Percentiles rank a stretch among this genome's conserved stretches.
phyloP scores from a whole-genome alignment of 2,329 filamentous ascomycete species.

The Penicillium vulpinum region DNA sequence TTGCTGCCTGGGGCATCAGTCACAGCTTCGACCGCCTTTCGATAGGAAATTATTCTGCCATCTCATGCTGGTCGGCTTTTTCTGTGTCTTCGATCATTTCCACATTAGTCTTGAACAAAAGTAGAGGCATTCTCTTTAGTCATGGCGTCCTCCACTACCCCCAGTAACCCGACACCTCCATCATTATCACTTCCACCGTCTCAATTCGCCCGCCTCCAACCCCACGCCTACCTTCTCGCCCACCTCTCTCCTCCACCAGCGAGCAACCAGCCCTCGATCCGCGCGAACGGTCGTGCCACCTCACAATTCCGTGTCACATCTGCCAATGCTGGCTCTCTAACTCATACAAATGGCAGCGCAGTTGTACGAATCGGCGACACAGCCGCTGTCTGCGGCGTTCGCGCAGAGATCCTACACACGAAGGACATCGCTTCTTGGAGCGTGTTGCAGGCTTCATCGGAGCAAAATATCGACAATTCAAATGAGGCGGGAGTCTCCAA shows the following conservation, averaged over 20 bases:
- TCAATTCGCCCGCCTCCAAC: slow-evolving; percentile 81
- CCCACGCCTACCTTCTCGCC: slow-evolving; percentile 83
- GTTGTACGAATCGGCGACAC: slow-evolving; percentile 88
- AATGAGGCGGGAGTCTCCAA: slow-evolving; percentile 37
- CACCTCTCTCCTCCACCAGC: slow-evolving; percentile 67
- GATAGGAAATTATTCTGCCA: slow-evolving; percentile 29
- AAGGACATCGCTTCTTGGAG: slow-evolving; percentile 65
- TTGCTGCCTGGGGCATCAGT: slow-evolving; percentile 10
- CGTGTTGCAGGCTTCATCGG: slow-evolving; percentile 36
- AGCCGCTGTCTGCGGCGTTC: slow-evolving; percentile 89
- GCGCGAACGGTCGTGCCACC: slow-evolving; percentile 78
- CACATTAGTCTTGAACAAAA: neutral
- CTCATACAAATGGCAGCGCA: slow-evolving; percentile 85
- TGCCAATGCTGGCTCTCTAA: slow-evolving; percentile 78
- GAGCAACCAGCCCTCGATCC: slow-evolving; percentile 57
- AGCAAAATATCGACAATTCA: slow-evolving; percentile 36
- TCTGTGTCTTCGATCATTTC: slow-evolving; percentile 10
- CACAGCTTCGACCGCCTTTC: slow-evolving; percentile 22
- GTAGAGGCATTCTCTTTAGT: neutral
- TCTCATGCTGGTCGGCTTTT: slow-evolving; percentile 18
- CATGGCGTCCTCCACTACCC: slow-evolving; percentile 27
- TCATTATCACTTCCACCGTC: slow-evolving; percentile 63
- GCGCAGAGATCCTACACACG: slow-evolving; percentile 78
- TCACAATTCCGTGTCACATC: slow-evolving; percentile 69
- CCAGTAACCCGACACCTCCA: slow-evolving; percentile 31